Percentiles rank a stretch among this genome's conserved stretches.
These are phyloP conservation scores for Exophiala oligosperma DNA, from an alignment of 2,329 filamentous ascomycete species.

Conservation along the genomic window DNA sequence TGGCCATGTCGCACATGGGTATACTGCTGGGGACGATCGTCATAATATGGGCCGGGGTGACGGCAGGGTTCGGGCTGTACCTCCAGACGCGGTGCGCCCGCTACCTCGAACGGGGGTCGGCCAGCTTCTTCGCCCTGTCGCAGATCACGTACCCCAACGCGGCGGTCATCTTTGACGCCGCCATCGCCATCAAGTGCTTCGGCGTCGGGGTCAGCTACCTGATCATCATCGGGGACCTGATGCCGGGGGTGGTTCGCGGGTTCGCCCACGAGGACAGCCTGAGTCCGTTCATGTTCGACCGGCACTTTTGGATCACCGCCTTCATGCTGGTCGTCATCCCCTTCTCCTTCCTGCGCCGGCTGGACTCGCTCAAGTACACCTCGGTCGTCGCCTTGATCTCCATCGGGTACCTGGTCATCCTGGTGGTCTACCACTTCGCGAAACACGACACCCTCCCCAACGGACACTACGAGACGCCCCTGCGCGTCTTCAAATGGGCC, in stretches of 20 bases:
- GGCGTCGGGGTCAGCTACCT: slow-evolving; percentile 96
- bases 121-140: slow-evolving; percentile 95
- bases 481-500: slow-evolving; percentile 76
- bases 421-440: slow-evolving; percentile 90
- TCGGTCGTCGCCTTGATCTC: slow-evolving; percentile 87
- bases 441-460: slow-evolving; percentile 72
- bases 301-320: slow-evolving; percentile 95
- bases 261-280: slow-evolving; percentile 67
- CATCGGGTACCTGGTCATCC: slow-evolving; percentile 88
- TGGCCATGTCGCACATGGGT: slow-evolving; percentile 92
- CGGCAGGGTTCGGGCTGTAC: slow-evolving; percentile 89
- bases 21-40: slow-evolving; percentile 80
- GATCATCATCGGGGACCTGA: slow-evolving; percentile 97
- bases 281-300: slow-evolving; percentile 75
- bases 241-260: slow-evolving; percentile 88
- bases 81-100: slow-evolving; percentile 89
- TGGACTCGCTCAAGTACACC: slow-evolving; percentile 97
- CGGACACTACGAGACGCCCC: slow-evolving; percentile 58
- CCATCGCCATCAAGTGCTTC: slow-evolving; percentile 97
- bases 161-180: slow-evolving; percentile 89
- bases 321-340: slow-evolving; percentile 93
- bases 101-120: slow-evolving; percentile 84
- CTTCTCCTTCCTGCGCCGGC: slow-evolving; percentile 81
- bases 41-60: slow-evolving; percentile 87
- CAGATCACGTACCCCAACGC: slow-evolving; percentile 97